A percentile compares a stretch with the other conserved stretches of the same genome.
These are phyloP conservation scores for Musa acuminata DNA, from an alignment of 176 grass and related monocot species.

Conservation along the genomic window DNA sequence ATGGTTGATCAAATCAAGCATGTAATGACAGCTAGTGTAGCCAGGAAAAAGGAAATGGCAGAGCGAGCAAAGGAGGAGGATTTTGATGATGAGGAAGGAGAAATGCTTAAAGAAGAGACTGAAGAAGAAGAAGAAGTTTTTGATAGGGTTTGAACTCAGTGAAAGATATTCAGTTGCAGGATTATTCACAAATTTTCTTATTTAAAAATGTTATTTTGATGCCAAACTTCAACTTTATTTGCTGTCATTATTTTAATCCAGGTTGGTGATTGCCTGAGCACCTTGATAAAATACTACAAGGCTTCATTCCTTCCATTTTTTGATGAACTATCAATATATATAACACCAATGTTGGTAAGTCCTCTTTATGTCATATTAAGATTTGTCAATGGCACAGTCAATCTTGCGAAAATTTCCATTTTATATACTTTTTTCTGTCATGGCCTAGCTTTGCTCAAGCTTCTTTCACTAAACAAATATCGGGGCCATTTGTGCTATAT, in stretches of 20 bases:
- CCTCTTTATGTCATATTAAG: background rate
- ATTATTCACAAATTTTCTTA: background rate
- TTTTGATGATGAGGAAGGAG: constrained; percentile 97
- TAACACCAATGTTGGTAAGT: constrained; percentile 97
- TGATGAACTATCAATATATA: constrained; percentile 91
- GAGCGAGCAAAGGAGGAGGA: constrained; percentile 93
- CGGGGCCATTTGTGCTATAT: background rate
- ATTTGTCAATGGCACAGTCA: background rate
- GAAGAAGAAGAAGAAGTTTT: constrained; percentile 99
- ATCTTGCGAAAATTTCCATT: background rate
- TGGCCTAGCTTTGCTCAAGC: background rate
- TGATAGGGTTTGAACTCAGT: constrained; percentile 45
- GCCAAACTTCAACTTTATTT: background rate
- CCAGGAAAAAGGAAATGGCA: constrained; percentile 73
- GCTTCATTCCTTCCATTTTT: constrained; percentile 82
- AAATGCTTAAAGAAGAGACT: constrained; percentile 97
- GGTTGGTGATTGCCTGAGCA: constrained; percentile 92
- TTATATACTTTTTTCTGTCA: background rate
- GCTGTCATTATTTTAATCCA: constrained; percentile 23
- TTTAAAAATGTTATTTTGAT: background rate
- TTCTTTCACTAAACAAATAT: background rate
- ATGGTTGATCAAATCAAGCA: constrained; percentile 91
- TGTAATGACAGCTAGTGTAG: constrained; percentile 91
- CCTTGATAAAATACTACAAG: constrained; percentile 95
- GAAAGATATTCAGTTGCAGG: background rate